phyloP scores from a whole-genome alignment of 108 stramenopile species.

The Parietichytrium sp. region DNA sequence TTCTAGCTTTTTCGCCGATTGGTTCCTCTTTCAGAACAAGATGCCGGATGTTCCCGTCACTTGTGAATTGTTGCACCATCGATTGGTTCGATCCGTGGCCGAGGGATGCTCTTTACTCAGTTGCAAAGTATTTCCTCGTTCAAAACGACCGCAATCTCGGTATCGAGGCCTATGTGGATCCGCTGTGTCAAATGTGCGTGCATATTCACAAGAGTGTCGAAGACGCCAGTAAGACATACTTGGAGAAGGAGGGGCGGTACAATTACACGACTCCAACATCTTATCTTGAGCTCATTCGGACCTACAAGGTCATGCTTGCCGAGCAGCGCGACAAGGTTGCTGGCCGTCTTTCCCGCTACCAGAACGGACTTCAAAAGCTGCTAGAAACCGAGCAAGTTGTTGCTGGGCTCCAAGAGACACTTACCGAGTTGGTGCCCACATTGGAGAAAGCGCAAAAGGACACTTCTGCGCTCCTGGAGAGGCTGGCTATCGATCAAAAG shows the following conservation, averaged over 20 bases:
- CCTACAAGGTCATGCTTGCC: slow-evolving; percentile 58
- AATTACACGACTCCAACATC: slow-evolving; percentile 66
- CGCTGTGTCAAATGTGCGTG: slow-evolving; percentile 55
- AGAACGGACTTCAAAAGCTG: slow-evolving; percentile 57
- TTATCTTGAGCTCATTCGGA: slow-evolving; percentile 63
- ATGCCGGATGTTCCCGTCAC: slow-evolving; percentile 60
- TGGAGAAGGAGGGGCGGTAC: slow-evolving; percentile 51
- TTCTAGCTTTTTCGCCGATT: slow-evolving; percentile 68
- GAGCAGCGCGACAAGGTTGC: slow-evolving; percentile 53
- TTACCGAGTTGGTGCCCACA: slow-evolving; percentile 46
- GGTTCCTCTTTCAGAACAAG: slow-evolving; percentile 68
- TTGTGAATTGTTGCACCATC: slow-evolving; percentile 71
- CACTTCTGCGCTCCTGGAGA: slow-evolving; percentile 41
- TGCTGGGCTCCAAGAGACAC: slow-evolving; percentile 39
- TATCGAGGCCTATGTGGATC: slow-evolving; percentile 53
- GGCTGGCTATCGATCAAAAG: slow-evolving; percentile 52
- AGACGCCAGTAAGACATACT: slow-evolving; percentile 44
- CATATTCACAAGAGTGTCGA: slow-evolving; percentile 62
- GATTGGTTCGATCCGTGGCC: slow-evolving; percentile 81
- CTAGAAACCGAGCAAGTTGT: slow-evolving; percentile 57
- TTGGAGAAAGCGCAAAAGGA: slow-evolving; percentile 42
- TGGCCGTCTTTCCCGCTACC: slow-evolving; percentile 53
- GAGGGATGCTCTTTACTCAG: slow-evolving; percentile 67
- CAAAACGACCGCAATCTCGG: slow-evolving; percentile 57
- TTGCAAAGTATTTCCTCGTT: slow-evolving; percentile 65